These are phyloP conservation scores for Trypanosoma scelopori DNA, from an alignment of 208 protist species.

Conservation along the genomic window DNA sequence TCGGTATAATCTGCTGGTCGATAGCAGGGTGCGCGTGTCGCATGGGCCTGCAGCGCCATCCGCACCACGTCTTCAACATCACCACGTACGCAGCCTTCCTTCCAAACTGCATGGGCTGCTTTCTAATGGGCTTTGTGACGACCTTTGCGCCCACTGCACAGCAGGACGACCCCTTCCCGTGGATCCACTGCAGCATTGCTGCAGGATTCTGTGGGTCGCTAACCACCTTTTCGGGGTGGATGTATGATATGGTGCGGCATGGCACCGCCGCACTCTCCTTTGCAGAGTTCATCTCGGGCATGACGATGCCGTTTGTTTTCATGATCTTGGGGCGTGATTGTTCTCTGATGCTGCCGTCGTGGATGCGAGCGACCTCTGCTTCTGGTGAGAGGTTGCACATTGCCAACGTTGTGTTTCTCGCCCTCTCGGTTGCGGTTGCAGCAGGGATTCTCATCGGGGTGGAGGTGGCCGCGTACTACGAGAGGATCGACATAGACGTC, in stretches of 20 bases:
- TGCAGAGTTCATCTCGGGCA: conserved; percentile 50
- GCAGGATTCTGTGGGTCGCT: conserved; percentile 63
- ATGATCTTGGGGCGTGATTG: conserved; percentile 46
- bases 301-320: conserved; percentile 56
- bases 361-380: conserved; percentile 1
- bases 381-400: neutral
- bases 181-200: conserved; percentile 35
- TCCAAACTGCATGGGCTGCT: conserved; percentile 49
- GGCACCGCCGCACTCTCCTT: conserved; percentile 29
- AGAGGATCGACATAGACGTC: conserved; percentile 17
- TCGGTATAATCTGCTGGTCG: conserved; percentile 41
- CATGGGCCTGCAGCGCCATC: conserved; percentile 28
- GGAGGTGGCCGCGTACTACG: conserved; percentile 36
- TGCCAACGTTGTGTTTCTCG: conserved; percentile 31
- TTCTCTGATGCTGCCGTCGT: conserved; percentile 15
- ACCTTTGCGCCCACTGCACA: conserved; percentile 18
- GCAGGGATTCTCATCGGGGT: conserved; percentile 39
- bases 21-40: conserved; percentile 56
- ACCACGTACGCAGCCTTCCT: conserved; percentile 41
- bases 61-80: conserved; percentile 31
- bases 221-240: conserved; percentile 64
- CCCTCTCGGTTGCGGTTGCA: conserved; percentile 29
- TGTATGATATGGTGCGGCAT: conserved; percentile 38
- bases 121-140: conserved; percentile 37
- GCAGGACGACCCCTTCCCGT: conserved; percentile 20